These are phyloP conservation scores for Aspergillus ostianus DNA, from an alignment of 495 filamentous ascomycete species.

Conservation along the genomic window DNA sequence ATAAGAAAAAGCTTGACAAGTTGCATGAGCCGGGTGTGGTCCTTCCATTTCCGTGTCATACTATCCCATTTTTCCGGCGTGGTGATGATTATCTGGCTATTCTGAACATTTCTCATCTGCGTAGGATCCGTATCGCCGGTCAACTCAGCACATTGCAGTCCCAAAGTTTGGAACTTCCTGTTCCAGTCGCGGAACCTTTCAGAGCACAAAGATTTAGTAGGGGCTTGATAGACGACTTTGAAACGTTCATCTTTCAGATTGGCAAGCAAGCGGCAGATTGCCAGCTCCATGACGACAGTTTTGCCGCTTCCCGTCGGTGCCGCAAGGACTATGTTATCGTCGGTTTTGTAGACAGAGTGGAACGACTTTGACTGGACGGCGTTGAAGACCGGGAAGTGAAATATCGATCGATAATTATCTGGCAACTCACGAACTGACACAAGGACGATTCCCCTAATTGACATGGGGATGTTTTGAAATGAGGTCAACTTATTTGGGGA, in stretches of 20 bases:
- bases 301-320: slow-evolving; percentile 95
- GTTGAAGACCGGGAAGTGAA: slow-evolving; percentile 83
- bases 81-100: slow-evolving; percentile 88
- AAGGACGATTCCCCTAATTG: slow-evolving; percentile 68
- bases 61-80: slow-evolving; percentile 99
- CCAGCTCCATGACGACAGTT: slow-evolving; percentile 85
- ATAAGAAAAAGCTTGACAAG: slow-evolving; percentile 90
- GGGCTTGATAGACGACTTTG: slow-evolving; percentile 95
- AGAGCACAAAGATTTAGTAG: slow-evolving; percentile 88
- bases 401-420: slow-evolving; percentile 73
- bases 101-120: slow-evolving; percentile 72
- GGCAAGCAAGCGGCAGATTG: slow-evolving; percentile 77
- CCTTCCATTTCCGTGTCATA: slow-evolving; percentile 93
- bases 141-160: slow-evolving; percentile 76
- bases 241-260: slow-evolving; percentile 63
- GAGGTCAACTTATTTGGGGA: slow-evolving; percentile 4
- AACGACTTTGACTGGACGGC: slow-evolving; percentile 92
- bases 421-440: slow-evolving; percentile 71
- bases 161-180: slow-evolving; percentile 73
- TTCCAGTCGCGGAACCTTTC: slow-evolving; percentile 85
- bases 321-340: slow-evolving; percentile 84
- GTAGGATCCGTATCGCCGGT: slow-evolving; percentile 85
- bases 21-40: slow-evolving; percentile 79
- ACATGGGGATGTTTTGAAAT: slow-evolving; percentile 32
- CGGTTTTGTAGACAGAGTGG: slow-evolving; percentile 61